These are phyloP conservation scores for Pilaira anomala DNA, from an alignment of 192 early-diverging fungal genomes.

Conservation along the genomic window DNA sequence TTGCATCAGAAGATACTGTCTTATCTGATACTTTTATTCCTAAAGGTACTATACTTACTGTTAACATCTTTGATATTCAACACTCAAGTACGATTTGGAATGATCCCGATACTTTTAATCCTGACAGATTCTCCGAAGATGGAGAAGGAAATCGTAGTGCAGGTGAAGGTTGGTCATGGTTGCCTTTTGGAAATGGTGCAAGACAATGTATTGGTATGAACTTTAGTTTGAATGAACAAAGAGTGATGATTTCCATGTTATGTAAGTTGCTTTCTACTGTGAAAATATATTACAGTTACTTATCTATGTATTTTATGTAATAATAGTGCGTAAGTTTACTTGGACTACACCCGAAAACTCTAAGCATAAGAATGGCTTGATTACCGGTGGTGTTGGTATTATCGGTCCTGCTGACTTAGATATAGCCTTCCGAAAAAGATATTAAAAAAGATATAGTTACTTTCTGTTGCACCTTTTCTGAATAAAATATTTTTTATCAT, in stretches of 20 bases:
- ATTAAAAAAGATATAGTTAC: no score
- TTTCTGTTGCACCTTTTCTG: no score
- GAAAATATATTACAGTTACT: not conserved
- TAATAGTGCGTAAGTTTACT: constrained; percentile 22
- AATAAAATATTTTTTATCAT: no score
- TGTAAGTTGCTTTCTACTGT: constrained; percentile 8
- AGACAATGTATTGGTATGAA: constrained; percentile 63
- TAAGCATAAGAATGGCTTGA: constrained; percentile 2
- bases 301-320: no score
- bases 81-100: constrained; percentile 29
- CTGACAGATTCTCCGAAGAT: constrained; percentile 43
- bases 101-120: constrained; percentile 43
- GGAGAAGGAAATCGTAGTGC: constrained; percentile 2
- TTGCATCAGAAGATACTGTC: constrained; percentile 20
- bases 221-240: constrained; percentile 58
- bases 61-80: constrained; percentile 17
- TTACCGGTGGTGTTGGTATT: no score
- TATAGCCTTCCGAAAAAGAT: no score
- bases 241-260: constrained; percentile 52
- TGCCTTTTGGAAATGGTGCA: constrained; percentile 59
- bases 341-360: constrained; percentile 14
- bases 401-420: no score
- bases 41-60: constrained; percentile 22
- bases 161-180: constrained; percentile 25
- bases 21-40: constrained; percentile 20